These are phyloP conservation scores for Leptosphaerulina australis DNA, from an alignment of 2,329 filamentous ascomycete genomes.

Conservation along the genomic window DNA sequence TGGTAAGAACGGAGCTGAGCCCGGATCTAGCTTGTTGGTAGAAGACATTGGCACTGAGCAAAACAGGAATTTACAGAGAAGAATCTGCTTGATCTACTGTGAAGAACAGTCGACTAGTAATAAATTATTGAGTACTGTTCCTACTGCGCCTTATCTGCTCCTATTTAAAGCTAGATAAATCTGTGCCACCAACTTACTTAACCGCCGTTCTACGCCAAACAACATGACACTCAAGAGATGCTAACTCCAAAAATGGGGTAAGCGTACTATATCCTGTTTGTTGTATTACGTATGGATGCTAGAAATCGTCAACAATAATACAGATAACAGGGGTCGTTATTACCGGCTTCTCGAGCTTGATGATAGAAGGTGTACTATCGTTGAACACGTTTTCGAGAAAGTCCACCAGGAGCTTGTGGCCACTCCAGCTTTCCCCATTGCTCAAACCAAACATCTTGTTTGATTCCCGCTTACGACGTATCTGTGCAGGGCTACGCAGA, in stretches of 20 bases:
- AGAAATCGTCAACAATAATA: neutral
- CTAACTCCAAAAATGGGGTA: constrained; percentile 13
- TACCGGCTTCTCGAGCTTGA: constrained; percentile 10
- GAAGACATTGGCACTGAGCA: neutral
- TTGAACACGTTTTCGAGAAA: constrained; percentile 21
- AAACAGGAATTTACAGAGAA: neutral
- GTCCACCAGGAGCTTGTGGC: constrained; percentile 21
- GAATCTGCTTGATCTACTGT: too few relatives aligned
- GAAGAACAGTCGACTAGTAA: neutral
- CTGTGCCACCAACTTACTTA: constrained; percentile 1
- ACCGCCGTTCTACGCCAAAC: constrained; percentile 9
- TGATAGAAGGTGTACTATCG: constrained; percentile 3
- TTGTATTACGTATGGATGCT: constrained; percentile 16
- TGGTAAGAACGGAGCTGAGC: neutral
- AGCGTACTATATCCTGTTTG: constrained; percentile 2
- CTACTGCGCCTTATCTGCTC: neutral
- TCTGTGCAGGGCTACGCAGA: constrained; percentile 6
- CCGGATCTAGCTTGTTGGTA: neutral
- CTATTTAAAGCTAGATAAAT: neutral
- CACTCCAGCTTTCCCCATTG: constrained; percentile 18
- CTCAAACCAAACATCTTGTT: constrained; percentile 22
- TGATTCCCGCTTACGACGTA: constrained; percentile 9
- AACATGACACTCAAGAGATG: constrained; percentile 17
- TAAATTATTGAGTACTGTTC: neutral
- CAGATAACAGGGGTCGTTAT: neutral